Percentiles rank a stretch among this genome's conserved stretches.
These are phyloP conservation scores for Apiospora malaysiana DNA, from an alignment of 2,329 filamentous ascomycete species.

Conservation along the genomic window DNA sequence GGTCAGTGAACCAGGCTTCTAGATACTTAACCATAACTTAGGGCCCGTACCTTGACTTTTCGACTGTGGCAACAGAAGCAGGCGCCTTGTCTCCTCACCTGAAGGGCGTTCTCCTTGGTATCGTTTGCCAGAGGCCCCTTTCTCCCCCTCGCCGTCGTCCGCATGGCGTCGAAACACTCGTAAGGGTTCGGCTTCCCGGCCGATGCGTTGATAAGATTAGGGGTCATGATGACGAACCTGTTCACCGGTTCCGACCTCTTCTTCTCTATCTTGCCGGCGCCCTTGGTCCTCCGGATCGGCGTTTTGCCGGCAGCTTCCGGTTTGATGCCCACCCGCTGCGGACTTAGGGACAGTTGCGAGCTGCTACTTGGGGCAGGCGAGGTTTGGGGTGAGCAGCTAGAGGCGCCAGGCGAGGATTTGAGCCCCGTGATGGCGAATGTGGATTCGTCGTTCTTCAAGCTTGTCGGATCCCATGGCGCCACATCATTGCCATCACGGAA, in stretches of 20 bases:
- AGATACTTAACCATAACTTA: neutral
- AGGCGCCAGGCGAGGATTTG: constrained; percentile 24
- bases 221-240: constrained; percentile 62
- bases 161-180: constrained; percentile 60
- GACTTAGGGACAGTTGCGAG: constrained; percentile 35
- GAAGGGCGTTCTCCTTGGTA: constrained; percentile 60
- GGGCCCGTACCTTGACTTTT: constrained; percentile 53
- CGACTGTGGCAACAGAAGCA: constrained; percentile 66
- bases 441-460: constrained; percentile 41
- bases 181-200: constrained; percentile 57
- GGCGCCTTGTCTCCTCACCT: constrained; percentile 59
- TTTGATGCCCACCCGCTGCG: constrained; percentile 35
- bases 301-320: constrained; percentile 32
- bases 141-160: constrained; percentile 58
- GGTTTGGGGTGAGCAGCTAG: constrained; percentile 7
- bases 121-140: constrained; percentile 61
- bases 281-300: constrained; percentile 50
- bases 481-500: constrained; percentile 45
- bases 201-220: constrained; percentile 57
- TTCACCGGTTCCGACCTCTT: constrained; percentile 47
- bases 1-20: neutral
- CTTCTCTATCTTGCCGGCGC: constrained; percentile 50
- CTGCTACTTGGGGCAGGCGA: constrained; percentile 24
- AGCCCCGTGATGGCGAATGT: constrained; percentile 43
- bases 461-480: constrained; percentile 50